Evolutionary conservation across 2,329 filamentous ascomycete species (phyloP).

Genomic region (Alternaria novae-zelandiae): DNA sequence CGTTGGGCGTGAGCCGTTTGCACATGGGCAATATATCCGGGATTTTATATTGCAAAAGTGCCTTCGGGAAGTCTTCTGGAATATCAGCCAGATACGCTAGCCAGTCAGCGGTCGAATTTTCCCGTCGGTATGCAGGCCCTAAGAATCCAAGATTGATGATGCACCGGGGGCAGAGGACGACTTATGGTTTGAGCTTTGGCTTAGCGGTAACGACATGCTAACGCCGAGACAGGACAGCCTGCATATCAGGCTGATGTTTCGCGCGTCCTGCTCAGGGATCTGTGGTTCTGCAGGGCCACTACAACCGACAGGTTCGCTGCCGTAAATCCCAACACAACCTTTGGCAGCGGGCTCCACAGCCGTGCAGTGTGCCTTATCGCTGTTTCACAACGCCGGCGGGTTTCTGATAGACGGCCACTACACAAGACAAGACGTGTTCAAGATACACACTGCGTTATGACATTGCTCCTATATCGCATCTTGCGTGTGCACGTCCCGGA

Average conservation of each 20-base stretch:
- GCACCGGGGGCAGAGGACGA: slow-evolving; percentile 17
- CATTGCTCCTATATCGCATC: slow-evolving; percentile 24
- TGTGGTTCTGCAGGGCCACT: slow-evolving; percentile 28
- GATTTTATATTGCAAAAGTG: slow-evolving; percentile 27
- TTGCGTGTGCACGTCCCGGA: slow-evolving; percentile 31
- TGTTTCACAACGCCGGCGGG: slow-evolving; percentile 39
- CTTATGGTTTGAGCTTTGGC: slow-evolving; percentile 18
- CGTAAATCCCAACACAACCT: slow-evolving; percentile 23
- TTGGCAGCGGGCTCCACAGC: slow-evolving; percentile 27
- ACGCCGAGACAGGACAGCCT: slow-evolving; percentile 28
- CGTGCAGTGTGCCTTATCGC: slow-evolving; percentile 46
- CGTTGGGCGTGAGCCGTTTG: slow-evolving; percentile 11
- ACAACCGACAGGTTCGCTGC: slow-evolving; percentile 34
- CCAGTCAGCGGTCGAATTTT: slow-evolving; percentile 23
- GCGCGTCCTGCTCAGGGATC: slow-evolving; percentile 31
- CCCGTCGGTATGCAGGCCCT: slow-evolving; percentile 14
- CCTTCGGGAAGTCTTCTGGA: slow-evolving; percentile 21
- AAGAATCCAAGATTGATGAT: slow-evolving; percentile 20
- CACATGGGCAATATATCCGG: slow-evolving; percentile 28
- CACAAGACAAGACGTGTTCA: slow-evolving; percentile 18
- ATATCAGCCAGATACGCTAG: slow-evolving; percentile 24
- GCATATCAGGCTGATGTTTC: slow-evolving; percentile 45
- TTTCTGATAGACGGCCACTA: slow-evolving; percentile 36
- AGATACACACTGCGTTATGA: slow-evolving; percentile 33
- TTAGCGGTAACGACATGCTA: slow-evolving; percentile 26